Percentiles rank a stretch among this genome's conserved stretches.
Evolutionary conservation across 1,139 yeast genomes (phyloP).

Genomic region (Sugiyamaella paludigena): DNA sequence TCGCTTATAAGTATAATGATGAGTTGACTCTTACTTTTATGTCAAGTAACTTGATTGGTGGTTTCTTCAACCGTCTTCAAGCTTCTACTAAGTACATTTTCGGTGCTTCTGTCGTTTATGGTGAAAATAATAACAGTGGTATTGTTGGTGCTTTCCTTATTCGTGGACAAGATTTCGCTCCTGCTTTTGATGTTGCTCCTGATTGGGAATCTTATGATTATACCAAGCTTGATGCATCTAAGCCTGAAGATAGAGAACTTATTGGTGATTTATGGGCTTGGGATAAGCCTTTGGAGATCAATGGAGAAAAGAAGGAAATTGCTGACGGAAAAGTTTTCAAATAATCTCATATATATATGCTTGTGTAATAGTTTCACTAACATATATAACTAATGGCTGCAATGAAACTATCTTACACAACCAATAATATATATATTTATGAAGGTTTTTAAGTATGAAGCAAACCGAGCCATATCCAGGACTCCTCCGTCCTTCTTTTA

Average conservation of each 20-base stretch:
- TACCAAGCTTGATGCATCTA: constrained; percentile 65
- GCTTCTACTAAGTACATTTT: constrained; percentile 93
- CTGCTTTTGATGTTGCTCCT: constrained; percentile 98
- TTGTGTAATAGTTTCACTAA: too few relatives aligned
- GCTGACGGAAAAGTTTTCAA: constrained; percentile 84
- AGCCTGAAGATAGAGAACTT: constrained; percentile 65
- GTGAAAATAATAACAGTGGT: constrained; percentile 98
- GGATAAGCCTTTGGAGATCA: constrained; percentile 70
- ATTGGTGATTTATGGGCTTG: constrained; percentile 79
- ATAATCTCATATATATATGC: constrained; percentile 40
- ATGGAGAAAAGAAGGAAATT: constrained; percentile 66
- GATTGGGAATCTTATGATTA: constrained; percentile 90
- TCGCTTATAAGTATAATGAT: constrained; percentile 96
- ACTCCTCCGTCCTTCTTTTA: too few relatives aligned
- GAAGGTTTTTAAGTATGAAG: too few relatives aligned
- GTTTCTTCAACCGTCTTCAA: constrained; percentile 93
- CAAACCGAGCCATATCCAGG: too few relatives aligned
- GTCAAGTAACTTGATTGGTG: constrained; percentile 98
- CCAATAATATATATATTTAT: too few relatives aligned
- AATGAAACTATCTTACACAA: too few relatives aligned
- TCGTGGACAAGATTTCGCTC: constrained; percentile 87
- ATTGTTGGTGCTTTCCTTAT: constrained; percentile 91
- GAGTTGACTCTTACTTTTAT: constrained; percentile 95
- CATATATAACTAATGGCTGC: too few relatives aligned
- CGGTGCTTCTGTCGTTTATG: constrained; percentile 92